A percentile compares a stretch with the other conserved stretches of the same genome.
phyloP scores from a whole-genome alignment of 176 grass and related monocot genomes.

The Ananas comosus region DNA sequence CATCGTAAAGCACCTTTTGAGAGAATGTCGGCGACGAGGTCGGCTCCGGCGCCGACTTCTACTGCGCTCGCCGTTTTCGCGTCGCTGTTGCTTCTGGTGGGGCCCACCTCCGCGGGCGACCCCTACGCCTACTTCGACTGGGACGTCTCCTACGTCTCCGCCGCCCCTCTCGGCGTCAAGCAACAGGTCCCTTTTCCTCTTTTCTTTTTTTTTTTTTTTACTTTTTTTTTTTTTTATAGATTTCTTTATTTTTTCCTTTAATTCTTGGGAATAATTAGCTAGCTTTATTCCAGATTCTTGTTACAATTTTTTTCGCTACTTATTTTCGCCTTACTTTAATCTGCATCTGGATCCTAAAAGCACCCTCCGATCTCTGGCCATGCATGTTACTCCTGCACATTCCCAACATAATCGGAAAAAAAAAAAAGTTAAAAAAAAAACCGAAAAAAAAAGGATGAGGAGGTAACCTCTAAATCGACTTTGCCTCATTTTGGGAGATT shows the following conservation, averaged over 20 bases:
- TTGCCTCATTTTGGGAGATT: too few relatives aligned
- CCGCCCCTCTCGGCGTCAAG: constrained; percentile 22
- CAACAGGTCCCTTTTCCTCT: constrained; percentile 6
- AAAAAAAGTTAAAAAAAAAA: too few relatives aligned
- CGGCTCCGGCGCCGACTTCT: neutral
- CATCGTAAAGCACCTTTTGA: neutral
- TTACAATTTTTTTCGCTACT: too few relatives aligned
- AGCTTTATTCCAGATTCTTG: too few relatives aligned
- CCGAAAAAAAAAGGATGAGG: too few relatives aligned
- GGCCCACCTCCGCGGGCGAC: constrained; percentile 4
- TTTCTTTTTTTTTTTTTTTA: neutral
- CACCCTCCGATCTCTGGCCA: too few relatives aligned
- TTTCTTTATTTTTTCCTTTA: too few relatives aligned
- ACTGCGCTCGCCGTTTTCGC: neutral
- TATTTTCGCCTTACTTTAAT: neutral
- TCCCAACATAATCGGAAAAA: too few relatives aligned
- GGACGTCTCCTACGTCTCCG: constrained; percentile 26
- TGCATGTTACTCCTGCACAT: too few relatives aligned
- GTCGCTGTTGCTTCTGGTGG: neutral
- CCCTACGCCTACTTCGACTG: constrained; percentile 23
- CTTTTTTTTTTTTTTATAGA: neutral
- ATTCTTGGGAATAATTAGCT: too few relatives aligned
- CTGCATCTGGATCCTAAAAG: neutral
- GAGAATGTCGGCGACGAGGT: neutral
- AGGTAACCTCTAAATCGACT: too few relatives aligned